Base-by-base conservation (phyloP, 2,329 filamentous ascomycete species). In the Neonectria coccinea region DNA sequence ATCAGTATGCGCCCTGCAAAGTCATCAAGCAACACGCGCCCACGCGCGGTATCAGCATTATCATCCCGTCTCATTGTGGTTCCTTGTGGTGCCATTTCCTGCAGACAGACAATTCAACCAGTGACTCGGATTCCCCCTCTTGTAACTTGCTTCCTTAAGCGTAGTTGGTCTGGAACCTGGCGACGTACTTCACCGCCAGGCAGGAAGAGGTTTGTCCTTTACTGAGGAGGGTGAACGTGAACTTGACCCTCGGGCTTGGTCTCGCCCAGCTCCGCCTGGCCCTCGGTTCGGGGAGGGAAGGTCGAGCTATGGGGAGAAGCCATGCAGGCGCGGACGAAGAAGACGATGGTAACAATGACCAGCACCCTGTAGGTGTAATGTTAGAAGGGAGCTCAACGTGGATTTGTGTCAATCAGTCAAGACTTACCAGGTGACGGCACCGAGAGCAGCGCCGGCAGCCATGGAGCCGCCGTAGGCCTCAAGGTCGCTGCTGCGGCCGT, bases 401-500 rank as follows among this genome's bases (percentile, higher is more conserved):
- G 6, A 33, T 20, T 10, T 14, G 2, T 6, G 5, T 18, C 16
- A 12, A 12, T 12, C 22, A 53, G 12, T 14, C 29, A 56, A 56
- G 12, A 72, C 76, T 60, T 60, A 80, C 80, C 82, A 84, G 16
- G 74, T 71, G 16, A 82, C 20, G 10, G 80, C 80, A 4, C 82
- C 82, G 6, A 85, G 58, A 31, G 75, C 81, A 20, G 82, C 80
- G 41, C 72, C 78, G 18, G 75, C 81, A 10, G 76, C 81, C 51
- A 83, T 72, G 5, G 76, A 77, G 22, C 63, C 67, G 5, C 68
- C 68, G 56, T 64, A 72, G 0, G 39, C 51, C 11, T 73, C 69
- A 36, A 80, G 58, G 42, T 67, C 71, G 29, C 55, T 53, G 45
- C 62, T 61, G 5, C 58, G 56, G 18, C 47, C 59, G 52, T 50